A percentile compares a stretch with the other conserved stretches of the same genome.
Conservation (phyloP, 148 eudicot species). For the Chenopodium quinoa region DNA sequence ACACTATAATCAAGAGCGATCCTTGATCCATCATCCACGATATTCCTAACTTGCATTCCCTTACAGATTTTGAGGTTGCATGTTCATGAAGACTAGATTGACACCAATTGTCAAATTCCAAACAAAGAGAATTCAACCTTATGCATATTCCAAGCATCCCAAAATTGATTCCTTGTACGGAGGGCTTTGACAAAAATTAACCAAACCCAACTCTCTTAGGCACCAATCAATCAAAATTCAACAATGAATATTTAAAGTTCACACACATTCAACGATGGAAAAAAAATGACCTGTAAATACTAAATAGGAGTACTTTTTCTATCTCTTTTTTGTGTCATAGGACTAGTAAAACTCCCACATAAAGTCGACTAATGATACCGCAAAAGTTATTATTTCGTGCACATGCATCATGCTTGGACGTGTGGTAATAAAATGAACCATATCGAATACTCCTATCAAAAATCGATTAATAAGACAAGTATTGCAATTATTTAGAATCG, state of each 20-base stretch:
- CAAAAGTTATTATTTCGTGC: no score
- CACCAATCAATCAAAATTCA: neutral
- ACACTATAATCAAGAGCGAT: no score
- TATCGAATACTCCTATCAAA: no score
- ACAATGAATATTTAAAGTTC: neutral
- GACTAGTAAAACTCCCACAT: no score
- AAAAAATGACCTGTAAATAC: neutral
- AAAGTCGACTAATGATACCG: accelerated
- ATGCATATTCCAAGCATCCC: constrained; percentile 18
- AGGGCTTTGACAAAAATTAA: neutral
- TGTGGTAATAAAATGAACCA: no score
- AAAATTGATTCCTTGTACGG: neutral
- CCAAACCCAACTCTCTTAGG: neutral
- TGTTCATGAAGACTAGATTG: neutral
- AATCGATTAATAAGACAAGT: no score
- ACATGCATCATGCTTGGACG: no score
- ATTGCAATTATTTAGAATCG: no score
- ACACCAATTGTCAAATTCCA: neutral
- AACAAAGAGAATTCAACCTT: neutral
- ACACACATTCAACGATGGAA: neutral
- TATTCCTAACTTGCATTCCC: no score
- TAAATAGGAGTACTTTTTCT: no score
- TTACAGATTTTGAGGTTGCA: neutral
- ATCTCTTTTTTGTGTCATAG: neutral
- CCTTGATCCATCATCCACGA: no score